Evolutionary conservation across 306 rosid species (phyloP).

Genomic region (Adenanthera pavonina): DNA sequence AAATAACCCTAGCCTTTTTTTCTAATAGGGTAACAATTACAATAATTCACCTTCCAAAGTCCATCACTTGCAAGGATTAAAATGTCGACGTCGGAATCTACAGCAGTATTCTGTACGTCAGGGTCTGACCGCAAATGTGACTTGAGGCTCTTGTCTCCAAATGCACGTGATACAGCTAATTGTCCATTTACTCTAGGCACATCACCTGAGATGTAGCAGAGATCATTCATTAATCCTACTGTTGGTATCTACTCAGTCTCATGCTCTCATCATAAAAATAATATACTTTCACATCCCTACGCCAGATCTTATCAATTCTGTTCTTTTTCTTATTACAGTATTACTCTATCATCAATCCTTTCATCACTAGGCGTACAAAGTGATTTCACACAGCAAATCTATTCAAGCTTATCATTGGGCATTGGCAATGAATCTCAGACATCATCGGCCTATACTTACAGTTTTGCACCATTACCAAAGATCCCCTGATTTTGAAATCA

Average conservation of each 20-base stretch:
- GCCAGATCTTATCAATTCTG: background rate
- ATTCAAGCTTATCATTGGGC: background rate
- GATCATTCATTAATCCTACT: slow-evolving; percentile 18
- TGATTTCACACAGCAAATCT: background rate
- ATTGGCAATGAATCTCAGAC: background rate
- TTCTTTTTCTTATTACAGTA: background rate
- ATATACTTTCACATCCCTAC: background rate
- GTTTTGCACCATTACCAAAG: background rate
- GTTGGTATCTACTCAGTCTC: background rate
- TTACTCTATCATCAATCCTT: background rate
- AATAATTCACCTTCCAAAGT: slow-evolving; percentile 68
- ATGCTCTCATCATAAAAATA: slow-evolving; percentile 14
- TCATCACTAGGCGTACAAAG: background rate
- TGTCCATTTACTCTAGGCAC: slow-evolving; percentile 80
- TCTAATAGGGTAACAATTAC: background rate
- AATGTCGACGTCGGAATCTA: slow-evolving; percentile 50
- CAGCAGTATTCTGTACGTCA: slow-evolving; percentile 41
- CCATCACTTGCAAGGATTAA: slow-evolving; percentile 76
- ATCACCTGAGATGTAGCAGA: slow-evolving; percentile 53
- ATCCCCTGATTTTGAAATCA: background rate
- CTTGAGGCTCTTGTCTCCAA: slow-evolving; percentile 82
- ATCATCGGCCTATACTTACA: slow-evolving; percentile 4
- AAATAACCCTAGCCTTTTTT: background rate
- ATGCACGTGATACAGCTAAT: slow-evolving; percentile 80
- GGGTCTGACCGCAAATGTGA: slow-evolving; percentile 77